phyloP scores from a whole-genome alignment of 2,329 filamentous ascomycete species.

The Aureobasidium sp. region DNA sequence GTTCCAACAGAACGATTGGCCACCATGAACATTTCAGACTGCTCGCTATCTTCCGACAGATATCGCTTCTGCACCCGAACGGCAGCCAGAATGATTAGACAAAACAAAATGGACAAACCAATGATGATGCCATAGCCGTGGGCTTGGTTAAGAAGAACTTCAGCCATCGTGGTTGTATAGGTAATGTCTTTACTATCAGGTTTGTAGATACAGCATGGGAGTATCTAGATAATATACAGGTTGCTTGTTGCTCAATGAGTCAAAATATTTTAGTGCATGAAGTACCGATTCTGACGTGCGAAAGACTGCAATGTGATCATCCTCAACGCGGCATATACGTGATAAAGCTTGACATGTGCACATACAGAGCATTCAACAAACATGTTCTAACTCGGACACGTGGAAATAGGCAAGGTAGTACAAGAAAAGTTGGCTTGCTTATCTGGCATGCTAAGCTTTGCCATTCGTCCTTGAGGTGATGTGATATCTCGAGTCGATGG shows the following conservation, averaged over 20 bases:
- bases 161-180: slow-evolving; percentile 14
- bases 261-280: neutral
- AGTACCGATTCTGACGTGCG: slow-evolving; percentile 11
- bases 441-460: neutral
- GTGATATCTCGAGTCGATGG: neutral
- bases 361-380: neutral
- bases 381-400: neutral
- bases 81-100: slow-evolving; percentile 37
- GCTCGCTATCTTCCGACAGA: slow-evolving; percentile 33
- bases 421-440: neutral
- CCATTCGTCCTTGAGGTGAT: neutral
- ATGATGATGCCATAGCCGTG: slow-evolving; percentile 40
- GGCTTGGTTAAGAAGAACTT: slow-evolving; percentile 25
- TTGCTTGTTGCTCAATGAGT: neutral
- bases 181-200: neutral
- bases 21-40: slow-evolving; percentile 39
- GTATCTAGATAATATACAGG: neutral
- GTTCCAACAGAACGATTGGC: slow-evolving; percentile 22
- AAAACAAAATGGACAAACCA: slow-evolving; percentile 40
- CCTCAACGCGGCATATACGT: slow-evolving; percentile 3
- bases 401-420: neutral
- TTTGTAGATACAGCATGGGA: neutral
- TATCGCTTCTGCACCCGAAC: slow-evolving; percentile 38
- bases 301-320: slow-evolving; percentile 11
- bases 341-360: neutral